Conservation (phyloP, 2,329 filamentous ascomycete genomes). For the Dryadomyces sulphureus region DNA sequence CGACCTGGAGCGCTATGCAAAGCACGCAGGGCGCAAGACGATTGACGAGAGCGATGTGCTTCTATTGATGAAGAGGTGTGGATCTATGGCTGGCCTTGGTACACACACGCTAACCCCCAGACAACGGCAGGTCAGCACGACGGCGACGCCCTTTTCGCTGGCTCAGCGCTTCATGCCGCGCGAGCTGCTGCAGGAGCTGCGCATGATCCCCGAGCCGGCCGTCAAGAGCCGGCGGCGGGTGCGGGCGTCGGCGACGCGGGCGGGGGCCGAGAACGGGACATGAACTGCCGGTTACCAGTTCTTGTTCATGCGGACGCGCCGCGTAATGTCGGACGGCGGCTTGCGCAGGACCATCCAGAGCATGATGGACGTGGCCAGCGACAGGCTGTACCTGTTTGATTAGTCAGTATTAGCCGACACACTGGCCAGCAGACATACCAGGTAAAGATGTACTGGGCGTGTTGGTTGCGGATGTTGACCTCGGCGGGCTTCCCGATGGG, state of each 20-base stretch:
- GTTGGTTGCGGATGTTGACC: slow-evolving; percentile 90
- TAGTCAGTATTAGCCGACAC: slow-evolving; percentile 3
- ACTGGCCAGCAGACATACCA: slow-evolving; percentile 47
- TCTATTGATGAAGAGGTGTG: slow-evolving; percentile 70
- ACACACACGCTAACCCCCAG: slow-evolving; percentile 24
- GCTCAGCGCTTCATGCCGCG: slow-evolving; percentile 69
- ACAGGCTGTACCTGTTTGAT: slow-evolving; percentile 79
- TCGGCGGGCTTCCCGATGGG: slow-evolving; percentile 79
- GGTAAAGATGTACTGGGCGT: slow-evolving; percentile 96
- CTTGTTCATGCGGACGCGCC: slow-evolving; percentile 62
- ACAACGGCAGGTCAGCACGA: slow-evolving; percentile 59
- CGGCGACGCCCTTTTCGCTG: slow-evolving; percentile 69
- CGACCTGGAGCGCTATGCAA: slow-evolving; percentile 64
- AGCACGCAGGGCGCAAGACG: slow-evolving; percentile 68
- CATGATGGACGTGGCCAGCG: slow-evolving; percentile 81
- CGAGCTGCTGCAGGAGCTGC: slow-evolving; percentile 69
- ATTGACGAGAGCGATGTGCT: slow-evolving; percentile 77
- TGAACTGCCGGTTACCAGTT: slow-evolving; percentile 42
- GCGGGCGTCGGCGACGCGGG: slow-evolving; percentile 3
- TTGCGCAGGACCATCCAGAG: slow-evolving; percentile 90
- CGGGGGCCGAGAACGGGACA: slow-evolving; percentile 5
- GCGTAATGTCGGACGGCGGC: slow-evolving; percentile 56
- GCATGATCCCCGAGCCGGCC: slow-evolving; percentile 47
- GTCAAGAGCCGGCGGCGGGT: slow-evolving; percentile 25
- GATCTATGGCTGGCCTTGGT: slow-evolving; percentile 9